Percentiles rank a stretch among this genome's conserved stretches.
These are phyloP conservation scores for Cardamine resedifolia DNA, from an alignment of 345 rosid species.

Conservation along the genomic window DNA sequence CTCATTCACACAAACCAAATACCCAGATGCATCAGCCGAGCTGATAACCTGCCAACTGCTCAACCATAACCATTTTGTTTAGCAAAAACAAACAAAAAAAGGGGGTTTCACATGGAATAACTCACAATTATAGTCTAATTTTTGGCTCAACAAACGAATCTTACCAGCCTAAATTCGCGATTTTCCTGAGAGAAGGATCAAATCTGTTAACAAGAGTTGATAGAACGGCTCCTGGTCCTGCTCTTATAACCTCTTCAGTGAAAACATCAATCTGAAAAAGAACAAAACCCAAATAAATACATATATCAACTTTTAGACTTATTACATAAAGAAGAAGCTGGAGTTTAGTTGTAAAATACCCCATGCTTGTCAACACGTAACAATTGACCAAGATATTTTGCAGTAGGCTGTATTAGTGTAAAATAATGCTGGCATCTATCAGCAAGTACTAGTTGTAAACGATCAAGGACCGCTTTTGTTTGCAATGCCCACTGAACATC, in stretches of 20 bases:
- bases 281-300: neutral
- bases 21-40: constrained; percentile 77
- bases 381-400: constrained; percentile 78
- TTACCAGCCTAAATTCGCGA: constrained; percentile 91
- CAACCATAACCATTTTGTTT: constrained; percentile 24
- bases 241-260: constrained; percentile 90
- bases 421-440: constrained; percentile 82
- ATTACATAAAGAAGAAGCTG: neutral
- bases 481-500: constrained; percentile 79
- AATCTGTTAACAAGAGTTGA: constrained; percentile 80
- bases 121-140: neutral
- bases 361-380: constrained; percentile 81
- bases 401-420: constrained; percentile 77
- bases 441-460: constrained; percentile 88
- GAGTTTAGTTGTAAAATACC: constrained; percentile 42
- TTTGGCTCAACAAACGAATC: neutral
- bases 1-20: constrained; percentile 71
- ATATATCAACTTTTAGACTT: constrained; percentile 3
- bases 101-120: constrained; percentile 11
- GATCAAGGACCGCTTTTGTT: constrained; percentile 90
- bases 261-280: constrained; percentile 73
- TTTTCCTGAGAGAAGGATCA: constrained; percentile 85
- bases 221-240: constrained; percentile 83
- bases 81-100: constrained; percentile 25
- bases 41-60: constrained; percentile 98